Base-by-base conservation (phyloP, 2,329 filamentous ascomycete genomes). In the Pestalotiopsis sp. region DNA sequence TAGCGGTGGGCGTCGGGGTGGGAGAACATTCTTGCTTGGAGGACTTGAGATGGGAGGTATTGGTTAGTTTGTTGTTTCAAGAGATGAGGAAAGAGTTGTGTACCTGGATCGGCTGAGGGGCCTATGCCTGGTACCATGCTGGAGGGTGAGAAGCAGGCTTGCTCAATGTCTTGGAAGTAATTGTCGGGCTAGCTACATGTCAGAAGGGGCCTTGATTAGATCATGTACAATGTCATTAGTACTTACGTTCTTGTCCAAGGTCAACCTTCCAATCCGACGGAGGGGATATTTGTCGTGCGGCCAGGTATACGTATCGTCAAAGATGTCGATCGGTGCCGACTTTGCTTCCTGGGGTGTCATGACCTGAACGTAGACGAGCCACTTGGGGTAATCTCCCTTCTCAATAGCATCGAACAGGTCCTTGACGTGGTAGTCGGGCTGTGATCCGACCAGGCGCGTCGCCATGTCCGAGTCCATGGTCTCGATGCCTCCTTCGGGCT, bases 241-340 rank as follows among this genome's bases (percentile, higher is more conserved):
- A 62, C 59, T 35, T 38, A 64, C 61, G 74, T 92, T 92, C 76
- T 84, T 83, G 79, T 91, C 91, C 24, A 92, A 83, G 0, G 86
- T 90, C 68, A 92, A 78, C 67, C 84, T 84, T 60, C 89, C 90
- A 66, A 92, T 82, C 56, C 81, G 85, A n/a, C 87, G 82, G 11
- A 91, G 81, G 1, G 90, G 90, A 35, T 89, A 87, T 57, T 90
- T 83, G 22, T 78, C 80, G 68, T 91, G 87, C 2, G 89, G 89
- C 89, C 89, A 92, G 72, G 89, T 84, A 78, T 92, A 91, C 60
- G 90, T 92, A 69, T 91, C 79, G 74, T 92, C 91, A 69, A 93
- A 90, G 69, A 92, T 81, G 77, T 90, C 82, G 85, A 89, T 56
- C 81, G 81, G 75, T 87, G 88, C 67, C 0, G 84, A 83, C 73